Base-by-base conservation (phyloP, 768 basidiomycete genomes). In the Antrodiella citrinella region DNA sequence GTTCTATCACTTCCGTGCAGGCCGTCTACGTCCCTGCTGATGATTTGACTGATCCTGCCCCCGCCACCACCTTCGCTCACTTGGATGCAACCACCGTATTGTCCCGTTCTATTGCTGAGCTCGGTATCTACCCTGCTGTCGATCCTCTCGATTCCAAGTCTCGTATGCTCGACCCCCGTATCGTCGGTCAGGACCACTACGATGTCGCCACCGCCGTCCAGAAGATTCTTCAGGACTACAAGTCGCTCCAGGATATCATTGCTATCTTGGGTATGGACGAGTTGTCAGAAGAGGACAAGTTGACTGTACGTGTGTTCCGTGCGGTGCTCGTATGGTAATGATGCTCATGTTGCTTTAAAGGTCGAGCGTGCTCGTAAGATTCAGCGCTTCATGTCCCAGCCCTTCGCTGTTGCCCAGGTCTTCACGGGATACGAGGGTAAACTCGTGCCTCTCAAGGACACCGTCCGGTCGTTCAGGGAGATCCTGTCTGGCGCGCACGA, bases 191-290 rank as follows among this genome's bases (percentile, higher is more conserved):
- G 65, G 91, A 95, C 68, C 95, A 98, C 74, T 98, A 98, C 71
- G 81, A 92, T 38, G 84, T 95, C 61, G 96, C 96, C 53, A 96
- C 94, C 52, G 89, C 91, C 45, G 91, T 92, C 53, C 93, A 94
- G 77, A 95, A 96, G 78, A 94, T 96, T 63, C 88, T 92, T 50
- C 90, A 92, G 73, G 90, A 92, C 68, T 94, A 94, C 80, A 92
- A 92, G 74, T 91, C 90, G 20, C 81, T 95, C 59, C 92, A 95
- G 72, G 96, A 99, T 80, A 99, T 98, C 71, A 98, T 99, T 76
- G 96, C 96, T 65, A 99, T 99, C 75, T 74, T 99, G 63, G 96
- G 96, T 80, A 99, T 99, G 96, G 96, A 99, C 67, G 96, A 99
- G 72, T 84, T 99, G 79, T 98, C 95, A 15, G 96, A 99, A 69